Conservation (phyloP, 1,284 basidiomycete species). For the Entoloma clypeatum region DNA sequence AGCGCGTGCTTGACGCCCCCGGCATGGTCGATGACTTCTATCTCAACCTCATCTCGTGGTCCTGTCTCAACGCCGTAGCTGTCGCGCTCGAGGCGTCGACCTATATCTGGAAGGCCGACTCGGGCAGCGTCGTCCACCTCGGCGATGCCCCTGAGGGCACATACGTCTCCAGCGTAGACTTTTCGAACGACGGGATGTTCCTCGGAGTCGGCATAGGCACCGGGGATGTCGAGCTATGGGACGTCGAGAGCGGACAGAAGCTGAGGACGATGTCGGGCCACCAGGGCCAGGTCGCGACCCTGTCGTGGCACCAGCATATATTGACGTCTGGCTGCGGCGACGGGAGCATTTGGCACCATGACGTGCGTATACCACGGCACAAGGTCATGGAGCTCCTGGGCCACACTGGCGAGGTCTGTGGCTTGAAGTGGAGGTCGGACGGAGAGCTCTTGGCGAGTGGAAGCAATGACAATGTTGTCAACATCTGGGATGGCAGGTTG, state of each 20-base stretch:
- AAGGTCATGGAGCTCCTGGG: slow-evolving; percentile 88
- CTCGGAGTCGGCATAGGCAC: slow-evolving; percentile 83
- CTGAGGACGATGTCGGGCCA: slow-evolving; percentile 88
- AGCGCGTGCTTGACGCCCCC: slow-evolving; percentile 92
- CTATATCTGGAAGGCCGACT: slow-evolving; percentile 94
- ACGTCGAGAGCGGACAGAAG: slow-evolving; percentile 76
- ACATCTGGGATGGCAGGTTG: slow-evolving; percentile 89
- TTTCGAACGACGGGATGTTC: slow-evolving; percentile 85
- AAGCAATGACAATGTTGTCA: slow-evolving; percentile 95
- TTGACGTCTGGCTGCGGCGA: slow-evolving; percentile 87
- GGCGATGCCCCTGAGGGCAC: slow-evolving; percentile 70
- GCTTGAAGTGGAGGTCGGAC: slow-evolving; percentile 77
- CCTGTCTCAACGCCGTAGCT: slow-evolving; percentile 79
- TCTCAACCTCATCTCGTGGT: slow-evolving; percentile 92
- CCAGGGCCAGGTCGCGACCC: slow-evolving; percentile 72
- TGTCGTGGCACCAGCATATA: slow-evolving; percentile 86
- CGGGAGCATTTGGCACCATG: slow-evolving; percentile 92
- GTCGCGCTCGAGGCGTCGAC: slow-evolving; percentile 82
- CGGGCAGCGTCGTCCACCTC: slow-evolving; percentile 78
- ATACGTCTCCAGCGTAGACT: slow-evolving; percentile 79
- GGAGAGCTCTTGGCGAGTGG: slow-evolving; percentile 91
- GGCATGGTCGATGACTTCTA: slow-evolving; percentile 97
- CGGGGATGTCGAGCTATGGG: slow-evolving; percentile 96
- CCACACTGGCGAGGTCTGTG: slow-evolving; percentile 88
- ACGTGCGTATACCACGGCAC: slow-evolving; percentile 83